These are phyloP conservation scores for Micromonas commoda DNA, from an alignment of 139 green algal genomes.

Conservation along the genomic window DNA sequence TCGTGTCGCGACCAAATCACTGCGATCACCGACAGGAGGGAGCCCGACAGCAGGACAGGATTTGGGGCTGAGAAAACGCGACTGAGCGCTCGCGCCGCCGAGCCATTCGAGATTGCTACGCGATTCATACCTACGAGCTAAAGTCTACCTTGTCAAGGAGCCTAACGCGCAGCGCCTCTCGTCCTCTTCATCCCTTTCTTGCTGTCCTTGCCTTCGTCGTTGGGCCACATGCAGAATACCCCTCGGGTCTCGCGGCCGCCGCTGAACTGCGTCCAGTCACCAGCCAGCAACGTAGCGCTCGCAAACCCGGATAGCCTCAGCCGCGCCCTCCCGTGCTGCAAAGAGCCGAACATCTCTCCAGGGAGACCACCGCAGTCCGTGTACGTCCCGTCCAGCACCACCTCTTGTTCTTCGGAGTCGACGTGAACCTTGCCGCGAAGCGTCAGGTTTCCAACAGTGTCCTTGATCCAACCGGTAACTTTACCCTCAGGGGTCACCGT, in stretches of 20 bases:
- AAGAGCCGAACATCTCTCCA: background rate
- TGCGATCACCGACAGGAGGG: too few relatives aligned
- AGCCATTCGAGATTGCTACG: too few relatives aligned
- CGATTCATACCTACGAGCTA: too few relatives aligned
- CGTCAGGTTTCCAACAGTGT: background rate
- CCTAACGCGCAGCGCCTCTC: too few relatives aligned
- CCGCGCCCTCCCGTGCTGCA: background rate
- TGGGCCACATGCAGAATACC: background rate
- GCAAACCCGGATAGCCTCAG: background rate
- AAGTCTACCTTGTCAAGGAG: too few relatives aligned
- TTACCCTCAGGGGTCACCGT: background rate
- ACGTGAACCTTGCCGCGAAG: background rate
- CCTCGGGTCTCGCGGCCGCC: background rate
- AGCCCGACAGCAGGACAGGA: too few relatives aligned
- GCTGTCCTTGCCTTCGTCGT: too few relatives aligned
- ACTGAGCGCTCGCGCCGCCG: too few relatives aligned
- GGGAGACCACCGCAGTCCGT: background rate
- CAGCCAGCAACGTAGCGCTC: background rate
- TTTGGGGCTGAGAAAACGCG: too few relatives aligned
- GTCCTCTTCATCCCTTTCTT: too few relatives aligned
- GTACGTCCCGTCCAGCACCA: background rate
- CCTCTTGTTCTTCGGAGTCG: background rate
- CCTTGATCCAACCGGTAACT: background rate
- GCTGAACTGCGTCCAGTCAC: background rate
- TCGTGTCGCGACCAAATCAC: too few relatives aligned